Evolutionary conservation across 495 filamentous ascomycete species (phyloP).

Genomic region (Cladorrhinum samala): DNA sequence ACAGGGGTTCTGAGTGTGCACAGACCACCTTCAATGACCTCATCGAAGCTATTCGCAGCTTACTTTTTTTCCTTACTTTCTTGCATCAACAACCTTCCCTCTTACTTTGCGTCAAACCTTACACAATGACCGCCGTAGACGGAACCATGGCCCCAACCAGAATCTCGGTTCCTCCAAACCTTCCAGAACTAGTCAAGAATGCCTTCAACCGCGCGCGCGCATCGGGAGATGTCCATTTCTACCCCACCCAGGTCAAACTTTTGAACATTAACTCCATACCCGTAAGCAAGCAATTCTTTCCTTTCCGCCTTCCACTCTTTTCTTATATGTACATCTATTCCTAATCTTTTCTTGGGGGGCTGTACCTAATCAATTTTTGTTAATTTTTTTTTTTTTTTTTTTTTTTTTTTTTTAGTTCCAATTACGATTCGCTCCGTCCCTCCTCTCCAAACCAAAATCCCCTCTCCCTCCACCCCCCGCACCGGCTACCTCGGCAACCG

Average conservation of each 20-base stretch:
- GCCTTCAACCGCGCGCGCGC: slow-evolving; percentile 50
- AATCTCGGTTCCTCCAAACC: slow-evolving; percentile 25
- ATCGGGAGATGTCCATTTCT: slow-evolving; percentile 52
- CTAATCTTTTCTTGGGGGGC: no score
- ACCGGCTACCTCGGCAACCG: not conserved
- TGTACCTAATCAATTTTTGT: no score
- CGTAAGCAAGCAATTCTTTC: slow-evolving; percentile 37
- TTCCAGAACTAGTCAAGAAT: slow-evolving; percentile 49
- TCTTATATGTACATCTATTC: not conserved
- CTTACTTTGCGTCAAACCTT: not conserved
- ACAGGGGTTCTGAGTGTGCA: slow-evolving; percentile 13
- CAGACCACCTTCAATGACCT: slow-evolving; percentile 25
- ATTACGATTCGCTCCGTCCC: slow-evolving; percentile 70
- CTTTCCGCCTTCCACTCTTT: not conserved
- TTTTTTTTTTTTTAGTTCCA: slow-evolving; percentile 47
- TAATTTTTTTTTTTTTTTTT: not conserved
- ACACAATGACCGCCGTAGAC: slow-evolving; percentile 7
- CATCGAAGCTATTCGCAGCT: slow-evolving; percentile 31
- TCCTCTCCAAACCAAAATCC: slow-evolving; percentile 62
- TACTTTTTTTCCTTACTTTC: slow-evolving; percentile 3
- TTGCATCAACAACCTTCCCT: not conserved
- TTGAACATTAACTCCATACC: slow-evolving; percentile 49
- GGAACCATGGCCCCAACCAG: slow-evolving; percentile 21
- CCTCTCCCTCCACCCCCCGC: slow-evolving; percentile 24
- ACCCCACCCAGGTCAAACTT: slow-evolving; percentile 51